Evolutionary conservation across 2,329 filamentous ascomycete genomes (phyloP), one percentile per base, ranked within the genome.

Genomic region (Phyllosticta citribraziliensis): DNA sequence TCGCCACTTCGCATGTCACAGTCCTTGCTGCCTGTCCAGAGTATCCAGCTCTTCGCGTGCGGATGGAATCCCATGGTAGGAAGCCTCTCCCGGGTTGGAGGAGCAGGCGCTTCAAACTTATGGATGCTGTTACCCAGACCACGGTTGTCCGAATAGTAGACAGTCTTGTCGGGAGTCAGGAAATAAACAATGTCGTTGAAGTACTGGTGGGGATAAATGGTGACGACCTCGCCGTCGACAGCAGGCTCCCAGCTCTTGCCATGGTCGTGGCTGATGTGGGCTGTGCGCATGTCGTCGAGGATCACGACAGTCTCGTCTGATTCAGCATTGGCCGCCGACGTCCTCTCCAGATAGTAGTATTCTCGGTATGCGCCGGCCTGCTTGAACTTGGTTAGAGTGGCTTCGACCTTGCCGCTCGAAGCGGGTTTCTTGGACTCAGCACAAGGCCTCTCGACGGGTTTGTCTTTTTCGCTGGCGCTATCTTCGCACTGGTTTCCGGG

Each of bases 131-230:
- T 78, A 24, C 66, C 65, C 27, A 68, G 58, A 19, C 89, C 92
- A 58, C 89, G 85, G 70, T 97, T 87, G 47, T 88, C 82, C 0
- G 91, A 94, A 73, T 95, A 97, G 67, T 86, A 87, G 0, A 94
- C 86, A 56, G 79, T 81, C 60, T 86, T 83, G 1, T 79, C 77
- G 0, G 78, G 74, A 0, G 92, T 96, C 27, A 96, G 80, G 75
- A 99, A 91, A 74, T 89, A 99, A 27, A 94, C 88, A 51, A 86
- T 82, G 69, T 97, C 91, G 68, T 89, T 91, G 74, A 90, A 87
- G 74, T 91, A 88, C 55, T 80, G 80, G 70, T 99, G 91, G 24
- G 88, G 88, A 61, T 88, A 82, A 65, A 99, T 89, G 20, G 77
- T 79, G 53, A 81, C 77, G 61, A 97, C 84, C 2, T 84, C 78